Evolutionary conservation across 2,329 filamentous ascomycete genomes (phyloP).

Genomic region (Paecilomyces niveus): DNA sequence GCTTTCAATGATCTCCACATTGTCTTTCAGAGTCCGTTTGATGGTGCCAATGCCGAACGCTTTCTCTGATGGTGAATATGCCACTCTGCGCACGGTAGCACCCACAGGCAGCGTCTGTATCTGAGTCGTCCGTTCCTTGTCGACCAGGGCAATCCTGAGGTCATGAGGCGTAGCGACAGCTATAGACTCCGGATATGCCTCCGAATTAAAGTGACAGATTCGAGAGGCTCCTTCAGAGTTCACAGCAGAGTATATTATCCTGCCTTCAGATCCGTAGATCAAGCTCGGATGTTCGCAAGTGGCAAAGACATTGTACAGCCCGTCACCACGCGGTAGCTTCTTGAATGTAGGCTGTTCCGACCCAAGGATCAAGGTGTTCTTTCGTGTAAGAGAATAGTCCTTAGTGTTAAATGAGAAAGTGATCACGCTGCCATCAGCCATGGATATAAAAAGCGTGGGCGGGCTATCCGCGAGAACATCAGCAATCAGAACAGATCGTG

Average conservation of each 20-base stretch:
- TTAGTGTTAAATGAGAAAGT: conserved; percentile 65
- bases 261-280: conserved; percentile 81
- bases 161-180: conserved; percentile 70
- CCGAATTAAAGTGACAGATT: conserved; percentile 74
- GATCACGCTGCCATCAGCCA: conserved; percentile 87
- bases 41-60: conserved; percentile 86
- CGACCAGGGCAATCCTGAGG: conserved; percentile 72
- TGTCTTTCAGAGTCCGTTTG: conserved; percentile 61
- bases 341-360: conserved; percentile 79
- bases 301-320: conserved; percentile 75
- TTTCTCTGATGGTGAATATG: conserved; percentile 71
- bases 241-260: conserved; percentile 87
- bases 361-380: conserved; percentile 77
- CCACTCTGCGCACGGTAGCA: conserved; percentile 78
- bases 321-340: conserved; percentile 60
- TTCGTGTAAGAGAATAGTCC: conserved; percentile 59
- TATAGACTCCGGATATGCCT: conserved; percentile 73
- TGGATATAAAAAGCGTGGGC: conserved; percentile 77
- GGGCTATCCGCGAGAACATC: conserved; percentile 61
- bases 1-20: conserved; percentile 68
- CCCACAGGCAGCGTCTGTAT: conserved; percentile 71
- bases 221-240: conserved; percentile 79
- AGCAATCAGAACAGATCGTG: conserved; percentile 72
- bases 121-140: conserved; percentile 80
- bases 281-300: conserved; percentile 91